A percentile compares a stretch with the other conserved stretches of the same genome.
phyloP scores from a whole-genome alignment of 2,329 filamentous ascomycete genomes.

The Cladosporium oxysporum region DNA sequence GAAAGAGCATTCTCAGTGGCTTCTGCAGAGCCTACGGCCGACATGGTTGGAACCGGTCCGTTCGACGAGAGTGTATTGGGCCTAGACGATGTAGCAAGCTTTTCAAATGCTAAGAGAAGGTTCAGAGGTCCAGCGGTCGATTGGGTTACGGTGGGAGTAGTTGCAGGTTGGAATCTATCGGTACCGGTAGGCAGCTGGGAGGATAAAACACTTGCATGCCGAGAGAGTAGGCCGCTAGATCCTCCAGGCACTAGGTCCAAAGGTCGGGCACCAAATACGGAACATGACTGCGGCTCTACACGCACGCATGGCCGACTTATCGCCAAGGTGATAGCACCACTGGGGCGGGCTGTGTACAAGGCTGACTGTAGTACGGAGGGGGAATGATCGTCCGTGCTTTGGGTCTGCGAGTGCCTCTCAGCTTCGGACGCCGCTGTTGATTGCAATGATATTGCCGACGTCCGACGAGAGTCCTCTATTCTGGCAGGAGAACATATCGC shows the following conservation, averaged over 20 bases:
- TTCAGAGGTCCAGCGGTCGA: background rate
- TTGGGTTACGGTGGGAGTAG: background rate
- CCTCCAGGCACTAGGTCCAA: slow-evolving; percentile 5
- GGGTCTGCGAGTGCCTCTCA: background rate
- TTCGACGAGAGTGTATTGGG: background rate
- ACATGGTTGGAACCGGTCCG: background rate
- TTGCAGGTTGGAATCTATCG: background rate
- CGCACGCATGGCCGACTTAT: background rate
- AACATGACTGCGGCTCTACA: slow-evolving; percentile 16
- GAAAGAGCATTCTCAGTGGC: slow-evolving; percentile 21
- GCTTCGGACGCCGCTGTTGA: background rate
- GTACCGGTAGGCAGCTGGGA: slow-evolving; percentile 1
- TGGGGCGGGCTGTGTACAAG: slow-evolving; percentile 9
- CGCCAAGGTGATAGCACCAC: slow-evolving; percentile 11
- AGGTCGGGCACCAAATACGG: slow-evolving; percentile 7
- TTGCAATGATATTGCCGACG: background rate
- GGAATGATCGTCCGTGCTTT: background rate
- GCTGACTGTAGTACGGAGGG: slow-evolving; percentile 1
- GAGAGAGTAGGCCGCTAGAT: background rate
- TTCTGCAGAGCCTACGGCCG: background rate
- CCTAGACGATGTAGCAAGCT: background rate
- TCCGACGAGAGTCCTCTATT: background rate
- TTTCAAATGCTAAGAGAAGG: background rate
- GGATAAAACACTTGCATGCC: background rate
- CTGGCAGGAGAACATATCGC: background rate